Conservation (phyloP, 2,329 filamentous ascomycete species). For the Arthrobotrys entomopaga region DNA sequence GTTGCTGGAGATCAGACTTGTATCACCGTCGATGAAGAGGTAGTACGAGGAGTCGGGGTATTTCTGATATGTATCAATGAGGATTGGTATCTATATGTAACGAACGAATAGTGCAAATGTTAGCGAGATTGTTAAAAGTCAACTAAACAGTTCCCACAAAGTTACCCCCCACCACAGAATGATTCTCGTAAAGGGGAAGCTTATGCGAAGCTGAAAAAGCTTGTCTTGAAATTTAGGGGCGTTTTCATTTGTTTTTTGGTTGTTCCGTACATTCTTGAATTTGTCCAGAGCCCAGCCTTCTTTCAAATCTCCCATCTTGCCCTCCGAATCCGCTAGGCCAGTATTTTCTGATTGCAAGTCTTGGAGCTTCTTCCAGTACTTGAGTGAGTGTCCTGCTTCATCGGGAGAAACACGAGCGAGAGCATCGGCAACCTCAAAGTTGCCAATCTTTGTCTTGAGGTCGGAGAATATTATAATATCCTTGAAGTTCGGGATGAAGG, state of each 20-base stretch:
- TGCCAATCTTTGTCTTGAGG: slow-evolving; percentile 45
- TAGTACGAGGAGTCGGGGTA: slow-evolving; percentile 45
- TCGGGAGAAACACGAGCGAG: slow-evolving; percentile 47
- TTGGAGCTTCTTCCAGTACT: slow-evolving; percentile 42
- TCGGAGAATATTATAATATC: slow-evolving; percentile 48
- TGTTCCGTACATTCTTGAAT: slow-evolving; percentile 50
- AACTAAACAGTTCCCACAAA: background rate
- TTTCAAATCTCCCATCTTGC: slow-evolving; percentile 52
- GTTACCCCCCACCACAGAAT: background rate
- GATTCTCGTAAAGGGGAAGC: background rate
- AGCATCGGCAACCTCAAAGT: slow-evolving; percentile 40
- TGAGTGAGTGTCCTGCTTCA: slow-evolving; percentile 27
- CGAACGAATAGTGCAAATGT: slow-evolving; percentile 1
- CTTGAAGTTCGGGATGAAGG: slow-evolving; percentile 43
- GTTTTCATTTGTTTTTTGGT: background rate
- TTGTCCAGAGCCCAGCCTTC: slow-evolving; percentile 52
- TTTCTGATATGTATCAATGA: slow-evolving; percentile 52
- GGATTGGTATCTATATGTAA: slow-evolving; percentile 41
- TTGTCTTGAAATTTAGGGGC: background rate
- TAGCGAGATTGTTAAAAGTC: slow-evolving; percentile 6
- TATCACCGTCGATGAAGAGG: slow-evolving; percentile 53
- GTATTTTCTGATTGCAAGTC: slow-evolving; percentile 42
- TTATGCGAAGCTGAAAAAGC: background rate
- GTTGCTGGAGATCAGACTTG: slow-evolving; percentile 52
- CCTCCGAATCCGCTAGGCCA: slow-evolving; percentile 35